Evolutionary conservation across 805 yeast genomes (phyloP), one percentile per base, ranked within the genome.

Genomic region (Zygoascus biomembranicola): DNA sequence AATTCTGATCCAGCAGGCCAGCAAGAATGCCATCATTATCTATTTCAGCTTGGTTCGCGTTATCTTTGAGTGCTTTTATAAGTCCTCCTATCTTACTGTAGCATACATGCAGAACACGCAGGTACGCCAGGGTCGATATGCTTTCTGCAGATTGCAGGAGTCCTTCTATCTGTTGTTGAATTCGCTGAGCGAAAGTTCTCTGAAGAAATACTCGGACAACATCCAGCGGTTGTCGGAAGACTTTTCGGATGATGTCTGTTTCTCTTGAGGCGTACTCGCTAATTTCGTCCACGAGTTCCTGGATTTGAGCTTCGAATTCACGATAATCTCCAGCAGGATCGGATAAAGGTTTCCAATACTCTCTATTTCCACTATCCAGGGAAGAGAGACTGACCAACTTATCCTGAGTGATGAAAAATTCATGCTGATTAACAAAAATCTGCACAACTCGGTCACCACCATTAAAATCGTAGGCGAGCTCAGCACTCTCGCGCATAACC

Each of bases 401-500:
- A 54, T 79, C 77, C 57, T 77, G 71, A 4, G n/a, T 35, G 52
- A 75, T 73, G 66, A 90, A 85, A 55, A 84, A 77, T 49, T 82
- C 85, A 64, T 87, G 88, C 64, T 87, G 89, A 64, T 81, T 82
- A 43, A 90, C 86, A 69, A 87, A 92, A 49, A 84, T 81, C 64
- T 84, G 88, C 8, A 88, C 85, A 8, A 90, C 92, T 55, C 85
- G 82, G 10, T 79, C 76, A 11, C 97, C 97, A 18, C 89, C 92
- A 64, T 92, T 90, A 72, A 83, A 92, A 56, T 82, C 87, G 51
- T 82, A 78, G 49, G 90, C 73, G 16, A 90, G 79, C 50, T 80
- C 80, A 0, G 97, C 88, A 26, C 69, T 78, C 53, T 84, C 89
- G 61, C 79, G 82, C 85, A 94, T 82, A 52, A 79, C 79, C n/a